Base-by-base conservation (phyloP, 1,284 basidiomycete genomes). In the Austroboletus novae-zelandiae region DNA sequence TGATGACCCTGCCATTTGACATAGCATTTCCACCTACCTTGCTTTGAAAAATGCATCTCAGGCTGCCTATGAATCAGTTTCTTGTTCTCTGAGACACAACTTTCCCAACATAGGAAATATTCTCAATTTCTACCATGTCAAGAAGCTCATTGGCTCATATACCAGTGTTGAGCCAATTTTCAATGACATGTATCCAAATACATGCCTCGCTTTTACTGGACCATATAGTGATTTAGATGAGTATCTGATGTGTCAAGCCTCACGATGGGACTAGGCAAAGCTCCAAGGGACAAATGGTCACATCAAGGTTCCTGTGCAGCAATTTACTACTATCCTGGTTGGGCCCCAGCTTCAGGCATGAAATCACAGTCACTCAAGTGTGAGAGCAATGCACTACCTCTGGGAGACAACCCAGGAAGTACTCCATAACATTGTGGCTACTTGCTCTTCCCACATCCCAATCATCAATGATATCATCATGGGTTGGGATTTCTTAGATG, bases 111-210 rank as follows among this genome's bases (percentile, higher is more conserved):
- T 36, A 2, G 31, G 25, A 11, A 25, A 37, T 4, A 15, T 42
- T 1, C 43, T 46, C 10, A 50, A 37, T 20, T 56, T 56, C 31
- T 25, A 49, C 17, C 7, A 31, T 1, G 36, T 56, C 6, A 23
- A 57, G 7, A 57, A 41, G 15, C 17, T 56, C 7, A 51, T 57
- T 3, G 0, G 1, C 0, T 40, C 20, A 0, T 18, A 35, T 10
- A 50, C 48, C 8, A 41, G 50, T 1, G 5, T 57, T 1, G 18
- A 50, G 9, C 4, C n/a, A 0, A 9, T 56, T 3, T 18, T 46
- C 1, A 14, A 50, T 2, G 30, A 57, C 15, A 57, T 57, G 55
- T 57, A 46, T 9, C 48, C 43, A 4, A 48, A 57, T 7, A 53
- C 30, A 0, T 57, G 50, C 17, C 7, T 56, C 5, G 41, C 45